Conservation (phyloP, 345 rosid species). For the Eucalyptus curtisii region DNA sequence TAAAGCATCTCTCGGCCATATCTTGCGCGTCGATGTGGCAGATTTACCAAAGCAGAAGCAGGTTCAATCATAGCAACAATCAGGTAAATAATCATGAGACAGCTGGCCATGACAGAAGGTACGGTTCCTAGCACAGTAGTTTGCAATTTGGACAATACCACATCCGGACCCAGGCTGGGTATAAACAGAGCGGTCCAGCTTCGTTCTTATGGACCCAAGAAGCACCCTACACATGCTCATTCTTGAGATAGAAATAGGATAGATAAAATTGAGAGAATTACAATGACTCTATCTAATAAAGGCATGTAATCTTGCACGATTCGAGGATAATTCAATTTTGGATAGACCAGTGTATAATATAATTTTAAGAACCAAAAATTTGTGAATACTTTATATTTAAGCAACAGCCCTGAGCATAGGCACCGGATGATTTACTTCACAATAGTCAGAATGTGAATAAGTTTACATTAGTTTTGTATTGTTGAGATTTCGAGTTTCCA, state of each 20-base stretch:
- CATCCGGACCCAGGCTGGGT: too few species aligned
- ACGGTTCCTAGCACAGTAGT: too few species aligned
- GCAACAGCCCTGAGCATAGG: background rate
- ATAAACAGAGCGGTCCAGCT: background rate
- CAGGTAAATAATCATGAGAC: too few species aligned
- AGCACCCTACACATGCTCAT: background rate
- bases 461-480: background rate
- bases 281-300: background rate
- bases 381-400: too few species aligned
- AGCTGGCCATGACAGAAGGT: too few species aligned
- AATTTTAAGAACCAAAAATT: background rate
- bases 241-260: background rate
- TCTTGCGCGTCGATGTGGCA: too few species aligned
- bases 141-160: too few species aligned
- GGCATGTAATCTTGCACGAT: background rate
- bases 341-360: background rate
- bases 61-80: too few species aligned
- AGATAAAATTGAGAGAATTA: background rate
- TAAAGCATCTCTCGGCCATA: too few species aligned
- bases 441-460: background rate
- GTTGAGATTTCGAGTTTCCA: background rate
- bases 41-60: too few species aligned
- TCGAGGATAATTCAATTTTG: background rate
- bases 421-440: background rate
- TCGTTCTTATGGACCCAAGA: background rate